A percentile compares a stretch with the other conserved stretches of the same genome.
These are phyloP conservation scores for Mytilinidion resinicola DNA, from an alignment of 495 filamentous ascomycete genomes.

Conservation along the genomic window DNA sequence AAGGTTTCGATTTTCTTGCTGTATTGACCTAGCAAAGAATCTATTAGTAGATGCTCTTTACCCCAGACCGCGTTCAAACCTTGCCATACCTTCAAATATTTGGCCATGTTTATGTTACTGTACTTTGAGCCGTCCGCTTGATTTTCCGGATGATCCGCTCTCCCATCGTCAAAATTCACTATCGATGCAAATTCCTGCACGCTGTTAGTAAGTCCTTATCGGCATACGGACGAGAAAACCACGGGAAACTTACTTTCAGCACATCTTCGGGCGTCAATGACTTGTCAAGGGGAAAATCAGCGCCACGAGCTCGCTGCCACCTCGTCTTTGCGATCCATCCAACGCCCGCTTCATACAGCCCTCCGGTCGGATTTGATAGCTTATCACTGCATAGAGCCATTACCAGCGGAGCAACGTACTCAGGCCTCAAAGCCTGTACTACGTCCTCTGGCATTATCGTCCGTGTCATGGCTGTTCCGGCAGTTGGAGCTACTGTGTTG, in stretches of 20 bases:
- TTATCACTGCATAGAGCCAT: slow-evolving; percentile 84
- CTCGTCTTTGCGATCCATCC: slow-evolving; percentile 88
- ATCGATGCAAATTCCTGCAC: slow-evolving; percentile 71
- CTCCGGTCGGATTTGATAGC: slow-evolving; percentile 77
- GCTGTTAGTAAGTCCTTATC: too few species aligned
- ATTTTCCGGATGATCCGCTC: slow-evolving; percentile 83
- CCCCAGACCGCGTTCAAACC: too few species aligned
- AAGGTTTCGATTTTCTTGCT: too few species aligned
- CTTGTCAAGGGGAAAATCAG: slow-evolving; percentile 87
- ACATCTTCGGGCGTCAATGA: slow-evolving; percentile 84
- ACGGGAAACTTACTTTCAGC: too few species aligned
- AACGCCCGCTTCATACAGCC: slow-evolving; percentile 89
- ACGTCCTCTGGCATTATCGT: slow-evolving; percentile 96
- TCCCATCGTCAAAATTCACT: slow-evolving; percentile 79
- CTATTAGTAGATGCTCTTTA: too few species aligned
- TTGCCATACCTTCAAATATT: too few species aligned
- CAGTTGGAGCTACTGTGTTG: slow-evolving; percentile 97
- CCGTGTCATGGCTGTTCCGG: slow-evolving; percentile 91
- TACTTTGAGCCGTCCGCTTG: slow-evolving; percentile 68
- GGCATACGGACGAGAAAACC: too few species aligned
- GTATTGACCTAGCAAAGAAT: too few species aligned
- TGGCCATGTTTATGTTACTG: slow-evolving; percentile 78
- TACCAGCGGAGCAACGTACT: slow-evolving; percentile 93
- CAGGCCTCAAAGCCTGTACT: slow-evolving; percentile 98
- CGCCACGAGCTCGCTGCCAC: slow-evolving; percentile 89